phyloP scores from a whole-genome alignment of 2,329 filamentous ascomycete genomes.

The Cladophialophora yegresii region DNA sequence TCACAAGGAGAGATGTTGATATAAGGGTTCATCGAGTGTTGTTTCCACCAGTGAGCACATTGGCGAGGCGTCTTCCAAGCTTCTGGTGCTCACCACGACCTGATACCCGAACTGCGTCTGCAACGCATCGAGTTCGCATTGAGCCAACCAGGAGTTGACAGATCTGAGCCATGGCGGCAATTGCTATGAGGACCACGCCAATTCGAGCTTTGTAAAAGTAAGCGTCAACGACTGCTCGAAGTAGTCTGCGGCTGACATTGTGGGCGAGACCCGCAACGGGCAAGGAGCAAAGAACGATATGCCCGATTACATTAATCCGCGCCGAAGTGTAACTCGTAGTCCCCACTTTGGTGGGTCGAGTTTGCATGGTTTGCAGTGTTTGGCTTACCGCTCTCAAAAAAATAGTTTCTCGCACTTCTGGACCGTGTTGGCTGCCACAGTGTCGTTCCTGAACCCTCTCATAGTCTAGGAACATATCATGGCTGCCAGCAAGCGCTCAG shows the following conservation, averaged over 20 bases:
- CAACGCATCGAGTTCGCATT: not conserved
- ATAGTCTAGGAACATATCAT: conserved; percentile 13
- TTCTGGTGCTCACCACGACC: not conserved
- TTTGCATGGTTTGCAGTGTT: conserved; percentile 9
- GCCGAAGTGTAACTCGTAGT: not conserved
- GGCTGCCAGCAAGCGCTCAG: conserved; percentile 28
- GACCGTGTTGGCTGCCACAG: not conserved
- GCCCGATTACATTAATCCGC: not conserved
- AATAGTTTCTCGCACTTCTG: not conserved
- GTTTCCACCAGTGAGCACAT: not conserved
- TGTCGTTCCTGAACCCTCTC: not conserved
- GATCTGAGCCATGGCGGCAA: no score
- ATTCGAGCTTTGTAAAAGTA: not conserved
- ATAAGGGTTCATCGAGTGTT: not conserved
- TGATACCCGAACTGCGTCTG: not conserved
- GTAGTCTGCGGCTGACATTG: not conserved
- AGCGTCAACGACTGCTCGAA: not conserved
- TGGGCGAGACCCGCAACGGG: not conserved
- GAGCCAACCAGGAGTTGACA: not conserved
- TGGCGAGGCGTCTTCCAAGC: not conserved
- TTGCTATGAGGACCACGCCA: not conserved
- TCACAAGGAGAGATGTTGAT: not conserved
- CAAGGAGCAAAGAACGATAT: no score
- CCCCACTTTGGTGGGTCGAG: not conserved
- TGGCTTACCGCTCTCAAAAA: not conserved